Evolutionary conservation across 768 basidiomycete genomes (phyloP), one percentile per base, ranked within the genome.

Genomic region (Naematelia encephala): DNA sequence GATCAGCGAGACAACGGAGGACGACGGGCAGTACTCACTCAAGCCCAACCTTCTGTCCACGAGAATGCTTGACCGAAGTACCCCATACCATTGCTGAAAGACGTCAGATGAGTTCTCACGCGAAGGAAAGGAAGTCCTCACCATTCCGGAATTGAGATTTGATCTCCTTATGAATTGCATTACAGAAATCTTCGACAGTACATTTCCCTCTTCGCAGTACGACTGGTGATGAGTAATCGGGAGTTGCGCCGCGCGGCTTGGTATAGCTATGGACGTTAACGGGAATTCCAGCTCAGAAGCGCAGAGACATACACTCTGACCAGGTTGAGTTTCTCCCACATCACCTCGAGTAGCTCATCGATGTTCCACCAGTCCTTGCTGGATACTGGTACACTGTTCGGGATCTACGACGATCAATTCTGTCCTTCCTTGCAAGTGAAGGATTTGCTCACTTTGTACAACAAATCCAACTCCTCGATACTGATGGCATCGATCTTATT

Each of bases 131-230:
- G 53, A 43, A 48, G n/a, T 22, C 51, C 87, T 70, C 62, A 91
- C 89, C 91, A 91, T 83, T 96, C 46, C 69, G 94, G 87, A 97
- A 87, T 73, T 97, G 91, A 78, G 94, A 94, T 10, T 90, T 87
- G 51, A 97, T 98, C 76, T 96, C 92, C 79, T 94, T 96, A 79
- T 97, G 94, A 59, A 97, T 94, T 12, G 89, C 82, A 71, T 82
- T 88, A 77, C 91, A 96, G 76, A 96, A 92, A 70, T 94, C 90
- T 61, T 93, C 91, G 10, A 98, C 81, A 0, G 86, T 77, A 51
- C 73, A 78, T 48, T 72, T 62, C 0, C 70, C 66, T 42, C 75
- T 63, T 45, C 78, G 73, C 3, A 99, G 81, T 1, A 98, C 92
- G 51, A 98, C 96, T 0, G 96, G 96, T 16, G 86, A 78, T 2